phyloP scores from a whole-genome alignment of 306 rosid genomes.

The Acmispon strigosus region DNA sequence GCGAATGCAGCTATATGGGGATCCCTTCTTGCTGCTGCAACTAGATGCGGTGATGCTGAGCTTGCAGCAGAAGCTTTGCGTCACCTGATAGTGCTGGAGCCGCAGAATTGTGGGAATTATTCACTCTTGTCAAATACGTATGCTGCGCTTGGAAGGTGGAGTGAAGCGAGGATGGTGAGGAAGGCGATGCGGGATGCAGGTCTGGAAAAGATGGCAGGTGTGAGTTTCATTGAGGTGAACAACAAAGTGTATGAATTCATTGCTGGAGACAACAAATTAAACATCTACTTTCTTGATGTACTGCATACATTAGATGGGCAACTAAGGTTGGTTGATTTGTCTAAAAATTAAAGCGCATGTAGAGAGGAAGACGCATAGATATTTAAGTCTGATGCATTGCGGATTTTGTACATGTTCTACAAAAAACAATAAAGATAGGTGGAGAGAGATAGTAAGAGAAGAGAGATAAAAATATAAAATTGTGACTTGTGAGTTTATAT shows the following conservation, averaged over 20 bases:
- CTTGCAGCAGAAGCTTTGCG: slow-evolving; percentile 49
- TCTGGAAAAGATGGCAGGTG: slow-evolving; percentile 49
- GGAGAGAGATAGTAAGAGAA: too few relatives aligned
- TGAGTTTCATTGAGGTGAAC: slow-evolving; percentile 57
- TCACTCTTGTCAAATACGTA: slow-evolving; percentile 54
- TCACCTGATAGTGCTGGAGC: slow-evolving; percentile 47
- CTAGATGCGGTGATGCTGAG: slow-evolving; percentile 37
- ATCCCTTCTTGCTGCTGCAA: slow-evolving; percentile 61
- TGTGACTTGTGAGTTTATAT: too few relatives aligned
- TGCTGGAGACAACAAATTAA: slow-evolving; percentile 54
- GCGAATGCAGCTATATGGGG: slow-evolving; percentile 72
- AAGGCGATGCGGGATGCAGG: slow-evolving; percentile 51
- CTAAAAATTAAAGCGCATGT: background rate
- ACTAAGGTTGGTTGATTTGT: slow-evolving; percentile 25
- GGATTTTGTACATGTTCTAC: too few relatives aligned
- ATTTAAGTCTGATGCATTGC: background rate
- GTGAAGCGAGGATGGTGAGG: slow-evolving; percentile 53
- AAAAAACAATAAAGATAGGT: too few relatives aligned
- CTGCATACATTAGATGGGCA: slow-evolving; percentile 35
- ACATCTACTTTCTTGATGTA: slow-evolving; percentile 26
- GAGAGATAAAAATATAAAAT: too few relatives aligned
- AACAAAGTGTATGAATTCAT: slow-evolving; percentile 54
- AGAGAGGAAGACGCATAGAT: background rate
- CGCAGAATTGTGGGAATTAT: slow-evolving; percentile 48
- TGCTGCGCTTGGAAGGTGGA: slow-evolving; percentile 56